Evolutionary conservation across 2,329 filamentous ascomycete genomes (phyloP), one percentile per base, ranked within the genome.

Genomic region (Cladosporium sp.): DNA sequence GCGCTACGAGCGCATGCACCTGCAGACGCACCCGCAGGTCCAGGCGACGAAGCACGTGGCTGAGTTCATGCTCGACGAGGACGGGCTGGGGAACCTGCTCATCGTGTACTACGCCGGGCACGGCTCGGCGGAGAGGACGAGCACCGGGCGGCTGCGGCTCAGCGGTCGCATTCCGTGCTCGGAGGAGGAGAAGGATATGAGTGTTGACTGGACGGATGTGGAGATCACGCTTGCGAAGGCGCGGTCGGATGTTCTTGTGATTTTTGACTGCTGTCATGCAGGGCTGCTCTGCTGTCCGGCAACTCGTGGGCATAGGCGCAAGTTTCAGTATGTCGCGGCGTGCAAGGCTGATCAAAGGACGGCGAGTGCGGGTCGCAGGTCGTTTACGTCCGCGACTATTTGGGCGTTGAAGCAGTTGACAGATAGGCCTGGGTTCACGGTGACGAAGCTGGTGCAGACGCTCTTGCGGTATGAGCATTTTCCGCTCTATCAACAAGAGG

Each of bases 241-340:
- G 3, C 7, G 10, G 11, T 18, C 40, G 11, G 48, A 50, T 13
- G 48, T 50, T 9, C 48, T 50, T 28, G 48, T 50, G 13, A 31
- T 50, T n/a, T 41, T 50, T 14, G 48, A 43, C 40, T 50, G 48
- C n/a, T 50, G 48, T 31, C 37, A 13, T 18, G 48, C 48, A 4
- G 48, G 48, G 11, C 10, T 38, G 14, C 37, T 53, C 3, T 48
- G 43, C 14, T 19, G 33, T n/a, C 43, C 43, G 3, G 11, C 16
- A 4, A 16, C 16, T 14, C 9, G 49, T 11, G 41, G 49, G 7
- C 22, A 18, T 10, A n/a, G 31, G 9, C 16, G 40, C 10, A 45
- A 43, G 13, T 54, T 46, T 19, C 46, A 51, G 11, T 49, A 45
- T 13, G 35, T 54, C 8, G 52, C 44, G 9, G 52, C 52, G 4